These are phyloP conservation scores for Setomelanomma holmii DNA, from an alignment of 2,329 filamentous ascomycete genomes.

Conservation along the genomic window DNA sequence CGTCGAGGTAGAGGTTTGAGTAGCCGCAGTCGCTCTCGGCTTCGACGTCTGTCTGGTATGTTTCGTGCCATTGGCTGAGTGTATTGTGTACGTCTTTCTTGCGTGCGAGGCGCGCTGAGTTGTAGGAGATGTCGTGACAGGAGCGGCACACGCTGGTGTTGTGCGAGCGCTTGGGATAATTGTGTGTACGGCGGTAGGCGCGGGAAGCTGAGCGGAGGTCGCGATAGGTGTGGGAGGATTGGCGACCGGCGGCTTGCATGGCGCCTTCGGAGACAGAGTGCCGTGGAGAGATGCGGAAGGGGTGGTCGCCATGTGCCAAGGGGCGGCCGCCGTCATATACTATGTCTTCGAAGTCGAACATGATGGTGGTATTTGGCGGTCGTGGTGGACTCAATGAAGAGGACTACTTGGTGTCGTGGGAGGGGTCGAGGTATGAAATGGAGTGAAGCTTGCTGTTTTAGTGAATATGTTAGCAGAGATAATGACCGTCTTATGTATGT, in stretches of 20 bases:
- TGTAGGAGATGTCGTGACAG: not conserved
- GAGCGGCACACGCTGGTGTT: not conserved
- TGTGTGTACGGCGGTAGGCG: conserved; percentile 1
- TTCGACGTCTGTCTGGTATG: too few species aligned
- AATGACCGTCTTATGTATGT: not conserved
- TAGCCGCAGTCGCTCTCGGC: too few species aligned
- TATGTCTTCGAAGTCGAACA: too few species aligned
- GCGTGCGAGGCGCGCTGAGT: not conserved
- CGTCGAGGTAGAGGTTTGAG: too few species aligned
- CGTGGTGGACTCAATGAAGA: conserved; percentile 9
- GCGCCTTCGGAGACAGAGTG: not conserved
- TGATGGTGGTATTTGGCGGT: too few species aligned
- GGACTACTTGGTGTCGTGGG: not conserved
- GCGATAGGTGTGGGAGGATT: conserved; percentile 7
- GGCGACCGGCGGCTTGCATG: too few species aligned
- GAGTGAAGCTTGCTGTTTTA: not conserved
- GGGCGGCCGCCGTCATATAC: too few species aligned
- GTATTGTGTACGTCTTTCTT: not conserved
- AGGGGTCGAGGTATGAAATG: not conserved
- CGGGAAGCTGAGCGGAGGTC: conserved; percentile 17
- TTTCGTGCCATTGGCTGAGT: too few species aligned
- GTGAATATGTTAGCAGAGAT: not conserved
- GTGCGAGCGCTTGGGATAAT: not conserved
- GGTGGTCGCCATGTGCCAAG: too few species aligned
- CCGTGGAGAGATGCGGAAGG: not conserved